Evolutionary conservation across 768 basidiomycete genomes (phyloP).

Genomic region (Favolaschia claudopus): DNA sequence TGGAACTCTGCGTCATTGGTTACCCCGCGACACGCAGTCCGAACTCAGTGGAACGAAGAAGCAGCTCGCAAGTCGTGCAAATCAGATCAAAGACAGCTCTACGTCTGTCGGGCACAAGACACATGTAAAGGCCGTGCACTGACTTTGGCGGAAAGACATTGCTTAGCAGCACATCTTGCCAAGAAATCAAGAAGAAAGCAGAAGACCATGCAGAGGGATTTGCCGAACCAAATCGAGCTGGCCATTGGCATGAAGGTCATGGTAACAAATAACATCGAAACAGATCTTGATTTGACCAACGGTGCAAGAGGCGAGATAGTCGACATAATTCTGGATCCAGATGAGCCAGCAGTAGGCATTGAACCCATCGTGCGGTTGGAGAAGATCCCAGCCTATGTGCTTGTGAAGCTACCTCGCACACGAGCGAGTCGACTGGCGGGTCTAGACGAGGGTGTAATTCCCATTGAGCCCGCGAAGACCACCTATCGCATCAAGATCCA

Average conservation of each 20-base stretch:
- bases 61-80: conserved; percentile 31
- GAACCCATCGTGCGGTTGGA: conserved; percentile 31
- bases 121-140: too few species aligned
- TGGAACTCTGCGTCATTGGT: conserved; percentile 37
- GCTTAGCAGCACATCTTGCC: too few species aligned
- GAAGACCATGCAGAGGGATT: background rate
- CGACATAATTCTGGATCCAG: conserved; percentile 41
- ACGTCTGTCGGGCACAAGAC: conserved; percentile 36
- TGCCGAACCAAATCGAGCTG: background rate
- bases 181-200: too few species aligned
- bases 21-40: conserved; percentile 39
- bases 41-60: conserved; percentile 38
- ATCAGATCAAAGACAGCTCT: conserved; percentile 22
- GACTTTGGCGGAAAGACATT: too few species aligned
- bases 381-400: conserved; percentile 37
- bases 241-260: conserved; percentile 47
- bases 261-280: conserved; percentile 49
- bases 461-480: conserved; percentile 42
- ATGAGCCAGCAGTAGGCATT: conserved; percentile 28
- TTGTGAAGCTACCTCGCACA: conserved; percentile 41
- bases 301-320: conserved; percentile 41
- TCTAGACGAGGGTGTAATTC: conserved; percentile 39
- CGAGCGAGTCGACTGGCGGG: conserved; percentile 32
- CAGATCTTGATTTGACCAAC: conserved; percentile 50
- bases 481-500: too few species aligned